Percentiles rank a stretch among this genome's conserved stretches.
These are phyloP conservation scores for Mesembryanthemum crystallinum DNA, from an alignment of 148 eudicot species.

Conservation along the genomic window DNA sequence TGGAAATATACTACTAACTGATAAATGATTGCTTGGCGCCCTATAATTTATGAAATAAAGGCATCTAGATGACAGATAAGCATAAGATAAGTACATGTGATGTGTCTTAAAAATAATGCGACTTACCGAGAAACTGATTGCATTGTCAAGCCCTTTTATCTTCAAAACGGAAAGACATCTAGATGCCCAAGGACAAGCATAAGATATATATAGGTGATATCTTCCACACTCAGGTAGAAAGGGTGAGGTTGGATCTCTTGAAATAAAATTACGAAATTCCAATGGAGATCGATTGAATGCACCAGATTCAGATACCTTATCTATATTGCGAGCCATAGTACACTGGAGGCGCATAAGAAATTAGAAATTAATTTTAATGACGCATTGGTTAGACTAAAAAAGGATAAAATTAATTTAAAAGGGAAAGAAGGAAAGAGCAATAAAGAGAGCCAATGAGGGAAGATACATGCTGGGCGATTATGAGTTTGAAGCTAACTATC, in stretches of 20 bases:
- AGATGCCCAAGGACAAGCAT: constrained; percentile 95
- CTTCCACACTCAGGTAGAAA: constrained; percentile 78
- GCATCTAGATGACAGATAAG: background rate
- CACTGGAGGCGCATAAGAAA: constrained; percentile 2
- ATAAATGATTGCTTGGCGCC: no score
- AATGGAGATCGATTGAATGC: constrained; percentile 71
- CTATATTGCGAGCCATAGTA: constrained; percentile 68
- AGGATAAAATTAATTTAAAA: no score
- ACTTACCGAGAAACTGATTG: constrained; percentile 66
- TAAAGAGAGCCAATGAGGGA: no score
- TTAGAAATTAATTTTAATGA: background rate
- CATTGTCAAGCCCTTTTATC: constrained; percentile 81
- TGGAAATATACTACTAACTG: background rate
- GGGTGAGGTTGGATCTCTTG: constrained; percentile 62
- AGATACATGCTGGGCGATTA: no score
- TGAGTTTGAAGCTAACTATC: background rate
- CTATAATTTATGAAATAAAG: background rate
- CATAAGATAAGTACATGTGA: background rate
- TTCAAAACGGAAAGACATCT: constrained; percentile 73
- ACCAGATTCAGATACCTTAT: constrained; percentile 67
- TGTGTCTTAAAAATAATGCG: background rate
- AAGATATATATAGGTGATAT: constrained; percentile 85
- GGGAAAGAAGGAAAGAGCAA: no score
- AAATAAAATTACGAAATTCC: constrained; percentile 65
- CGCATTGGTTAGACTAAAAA: no score